Base-by-base conservation (phyloP, 192 early-diverging fungal genomes). In the Backusella mclennaniae region DNA sequence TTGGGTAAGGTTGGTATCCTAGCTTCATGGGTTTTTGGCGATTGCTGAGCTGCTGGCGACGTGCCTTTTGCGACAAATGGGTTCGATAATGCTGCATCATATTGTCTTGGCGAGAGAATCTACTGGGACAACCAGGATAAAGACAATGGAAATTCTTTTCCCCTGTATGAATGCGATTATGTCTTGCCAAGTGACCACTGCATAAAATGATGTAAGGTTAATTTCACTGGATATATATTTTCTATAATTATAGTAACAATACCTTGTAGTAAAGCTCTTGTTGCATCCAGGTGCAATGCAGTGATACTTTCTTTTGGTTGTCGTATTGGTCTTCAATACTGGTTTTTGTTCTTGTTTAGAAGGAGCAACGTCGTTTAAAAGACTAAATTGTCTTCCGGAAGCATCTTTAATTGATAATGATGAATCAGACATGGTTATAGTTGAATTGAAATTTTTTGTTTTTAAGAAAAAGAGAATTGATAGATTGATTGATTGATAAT, bases 31-130 rank as follows among this genome's bases (percentile, higher is more conserved):
- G 23, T 59, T 59, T 23, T 29, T 63, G 56, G 23, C 11, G 56
- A 23, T 12, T 63, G 21, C 8, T n/a, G n/a, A 63, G 44, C 71
- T 59, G 56, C 12, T 83, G 79, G 29, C 89, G 84, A 52, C 92
- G 87, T 35, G 88, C 88, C 74, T 90, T 90, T 35, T 88, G 80
- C 38, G 92, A 92, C 69, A 91, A 82, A 75, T 95, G 94, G 1
- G 93, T 93, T 46, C 92, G 91, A 77, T 92, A 93, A 78, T 95
- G 94, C 71, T 95, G 94, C 90, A 92, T 93, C 92, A 94, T 94
- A 77, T 95, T 93, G 82, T 95, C 94, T 66, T 93, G 92, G 66
- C 94, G 85, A 41, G 93, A 93, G 71, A 95, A 95, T 82, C 89
- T 85, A 77, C 89, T 91, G 14, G 82, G 83, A 80, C 94, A 95